Base-by-base conservation (phyloP, 768 basidiomycete genomes). In the button mushroom (Agaricus bisporus) region DNA sequence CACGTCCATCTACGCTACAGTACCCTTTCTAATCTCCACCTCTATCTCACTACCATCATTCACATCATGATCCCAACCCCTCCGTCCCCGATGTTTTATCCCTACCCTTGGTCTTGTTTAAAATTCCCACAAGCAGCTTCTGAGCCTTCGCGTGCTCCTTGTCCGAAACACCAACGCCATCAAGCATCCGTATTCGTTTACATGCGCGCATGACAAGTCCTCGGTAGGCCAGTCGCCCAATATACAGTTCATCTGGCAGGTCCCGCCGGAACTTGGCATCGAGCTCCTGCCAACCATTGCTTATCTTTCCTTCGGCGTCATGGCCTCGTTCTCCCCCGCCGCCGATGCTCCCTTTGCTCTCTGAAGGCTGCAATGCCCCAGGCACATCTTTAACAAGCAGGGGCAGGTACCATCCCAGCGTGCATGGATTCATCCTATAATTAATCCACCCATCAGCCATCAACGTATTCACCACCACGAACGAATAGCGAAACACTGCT, bases 391-490 rank as follows among this genome's bases (percentile, higher is more conserved):
- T 75, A 54, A 89, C 82, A 48, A 94, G 76, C 55, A 98, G 70
- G 20, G 97, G 93, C 32, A 97, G 77, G 68, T 99, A 98, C 88
- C 92, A 95, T 5, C 91, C 91, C 10, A 98, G 83, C 17, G 95
- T 98, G 60, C 89, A 92, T 50, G 97, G 95, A 64, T 99, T 99
- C 93, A 98, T 97, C 66, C 78, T 79, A 60, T 50, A 48, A 39
- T 18, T 48, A 41, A 59, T 49, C 22, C 41, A 49, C 46, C 55
- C 51, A 63, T 51, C 48, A 51, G 47, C 22, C 2, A 22, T 22
- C 22, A 22, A 22, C 22, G 4, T 42, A 41, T 17, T 29, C 22
- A 41, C 17, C 45, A 46, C 28, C 18, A 28, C 2, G 22, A 36
- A 44, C 15, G 36, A 39, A 32, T 25, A 45, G 38, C 38, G 38